Conservation (phyloP, 108 stramenopile species). For the Pseudonitzschia multistriata region DNA sequence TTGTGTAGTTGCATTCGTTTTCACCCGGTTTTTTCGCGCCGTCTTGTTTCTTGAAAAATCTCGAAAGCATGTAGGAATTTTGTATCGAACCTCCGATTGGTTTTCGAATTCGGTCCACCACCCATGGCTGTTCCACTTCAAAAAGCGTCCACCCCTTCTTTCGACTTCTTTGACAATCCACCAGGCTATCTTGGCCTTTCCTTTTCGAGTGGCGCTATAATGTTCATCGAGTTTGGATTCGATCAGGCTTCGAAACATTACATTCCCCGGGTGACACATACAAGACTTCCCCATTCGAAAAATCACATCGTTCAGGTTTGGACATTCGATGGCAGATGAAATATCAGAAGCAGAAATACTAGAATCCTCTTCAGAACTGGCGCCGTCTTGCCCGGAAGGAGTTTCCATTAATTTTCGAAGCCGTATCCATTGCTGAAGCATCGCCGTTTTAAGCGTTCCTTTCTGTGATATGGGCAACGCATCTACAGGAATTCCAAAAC, state of each 20-base stretch:
- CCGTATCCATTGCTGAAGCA: slow-evolving; percentile 25
- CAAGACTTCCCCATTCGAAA: slow-evolving; percentile 8
- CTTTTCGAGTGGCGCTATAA: not conserved
- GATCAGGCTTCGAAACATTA: slow-evolving; percentile 15
- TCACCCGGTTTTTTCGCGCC: not conserved
- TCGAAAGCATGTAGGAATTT: slow-evolving; percentile 9
- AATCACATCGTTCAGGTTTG: slow-evolving; percentile 7
- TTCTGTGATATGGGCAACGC: slow-evolving; percentile 16
- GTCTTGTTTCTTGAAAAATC: slow-evolving; percentile 1
- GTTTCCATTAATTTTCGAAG: slow-evolving; percentile 2
- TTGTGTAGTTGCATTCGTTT: not conserved
- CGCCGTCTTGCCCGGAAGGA: not conserved
- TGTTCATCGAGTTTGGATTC: slow-evolving; percentile 15
- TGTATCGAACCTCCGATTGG: slow-evolving; percentile 10
- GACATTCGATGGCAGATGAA: slow-evolving; percentile 7
- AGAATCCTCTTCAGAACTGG: not conserved
- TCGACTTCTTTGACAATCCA: slow-evolving; percentile 11
- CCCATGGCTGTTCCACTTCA: slow-evolving; percentile 5
- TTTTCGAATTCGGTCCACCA: slow-evolving; percentile 17
- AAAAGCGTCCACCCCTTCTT: slow-evolving; percentile 11
- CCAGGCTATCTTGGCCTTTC: slow-evolving; percentile 12
- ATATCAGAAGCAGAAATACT: not conserved
- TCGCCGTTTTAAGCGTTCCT: slow-evolving; percentile 21
- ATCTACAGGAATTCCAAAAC: slow-evolving; percentile 29
- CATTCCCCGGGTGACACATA: slow-evolving; percentile 14